Conservation (phyloP, 176 grass and related monocot species). For the Saccharum officinarum region DNA sequence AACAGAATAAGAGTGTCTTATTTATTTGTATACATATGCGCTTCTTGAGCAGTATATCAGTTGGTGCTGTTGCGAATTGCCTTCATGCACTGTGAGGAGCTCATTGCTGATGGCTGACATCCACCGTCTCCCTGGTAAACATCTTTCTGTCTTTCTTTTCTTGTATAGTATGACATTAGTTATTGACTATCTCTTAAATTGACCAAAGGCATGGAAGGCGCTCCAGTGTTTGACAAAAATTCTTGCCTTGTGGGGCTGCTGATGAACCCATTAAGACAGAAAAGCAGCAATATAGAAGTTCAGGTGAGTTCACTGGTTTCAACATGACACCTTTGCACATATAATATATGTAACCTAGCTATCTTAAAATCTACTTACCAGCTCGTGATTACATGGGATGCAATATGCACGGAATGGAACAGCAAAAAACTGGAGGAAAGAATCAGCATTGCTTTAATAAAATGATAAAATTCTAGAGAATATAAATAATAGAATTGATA, state of each 20-base stretch:
- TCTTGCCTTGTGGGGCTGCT: constrained; percentile 74
- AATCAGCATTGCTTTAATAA: too few relatives aligned
- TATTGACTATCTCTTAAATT: constrained; percentile 41
- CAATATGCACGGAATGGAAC: constrained; percentile 59
- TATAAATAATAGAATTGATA: too few relatives aligned
- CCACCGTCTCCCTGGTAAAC: constrained; percentile 77
- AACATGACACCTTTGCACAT: constrained; percentile 7
- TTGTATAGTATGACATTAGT: constrained; percentile 22
- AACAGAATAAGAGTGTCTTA: neutral
- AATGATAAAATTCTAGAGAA: too few relatives aligned
- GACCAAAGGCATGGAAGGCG: constrained; percentile 86
- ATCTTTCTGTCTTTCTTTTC: constrained; percentile 7
- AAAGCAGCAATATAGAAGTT: constrained; percentile 65
- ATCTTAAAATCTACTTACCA: constrained; percentile 42
- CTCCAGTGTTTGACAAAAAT: constrained; percentile 79
- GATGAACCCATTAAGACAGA: constrained; percentile 83
- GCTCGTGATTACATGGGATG: constrained; percentile 90
- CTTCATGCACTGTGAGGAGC: constrained; percentile 48
- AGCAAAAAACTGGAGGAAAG: constrained; percentile 43
- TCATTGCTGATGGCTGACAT: constrained; percentile 81
- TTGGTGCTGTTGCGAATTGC: constrained; percentile 83
- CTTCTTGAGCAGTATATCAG: constrained; percentile 63
- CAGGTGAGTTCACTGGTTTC: constrained; percentile 60
- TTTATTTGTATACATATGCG: constrained; percentile 26
- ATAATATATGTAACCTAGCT: constrained; percentile 14